Percentiles rank a stretch among this genome's conserved stretches.
phyloP scores from a whole-genome alignment of 2,329 filamentous ascomycete genomes.

The Amylocarpus encephaloides region DNA sequence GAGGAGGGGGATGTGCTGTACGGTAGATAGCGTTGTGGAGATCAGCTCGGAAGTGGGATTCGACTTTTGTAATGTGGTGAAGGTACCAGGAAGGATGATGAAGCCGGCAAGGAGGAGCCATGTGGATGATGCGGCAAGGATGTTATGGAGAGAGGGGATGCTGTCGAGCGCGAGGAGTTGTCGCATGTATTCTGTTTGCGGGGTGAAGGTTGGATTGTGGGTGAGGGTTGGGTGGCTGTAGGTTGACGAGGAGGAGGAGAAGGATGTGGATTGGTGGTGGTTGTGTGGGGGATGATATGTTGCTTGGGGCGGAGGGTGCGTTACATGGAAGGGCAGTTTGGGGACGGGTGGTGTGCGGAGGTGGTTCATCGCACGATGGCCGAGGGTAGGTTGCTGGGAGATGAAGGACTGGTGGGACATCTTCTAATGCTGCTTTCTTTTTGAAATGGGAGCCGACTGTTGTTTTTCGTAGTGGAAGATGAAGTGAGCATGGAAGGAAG shows the following conservation, averaged over 20 bases:
- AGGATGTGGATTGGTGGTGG: not conserved
- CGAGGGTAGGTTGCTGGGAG: not conserved
- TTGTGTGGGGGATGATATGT: not conserved
- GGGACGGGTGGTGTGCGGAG: conserved; percentile 4
- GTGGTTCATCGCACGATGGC: conserved; percentile 3
- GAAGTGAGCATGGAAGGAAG: not conserved
- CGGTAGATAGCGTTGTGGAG: conserved; percentile 7
- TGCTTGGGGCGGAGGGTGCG: not conserved
- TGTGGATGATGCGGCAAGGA: conserved; percentile 27
- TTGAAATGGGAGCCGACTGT: not conserved
- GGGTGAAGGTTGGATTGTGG: conserved; percentile 16
- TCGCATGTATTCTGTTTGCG: conserved; percentile 27
- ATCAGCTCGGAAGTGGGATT: not conserved
- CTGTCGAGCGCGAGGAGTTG: conserved; percentile 27
- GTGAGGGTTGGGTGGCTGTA: conserved; percentile 1
- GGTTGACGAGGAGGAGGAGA: conserved; percentile 3
- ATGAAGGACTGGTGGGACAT: not conserved
- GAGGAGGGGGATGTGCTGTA: conserved; percentile 24
- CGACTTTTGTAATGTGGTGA: conserved; percentile 18
- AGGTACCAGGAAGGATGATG: conserved; percentile 28
- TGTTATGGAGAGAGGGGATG: conserved; percentile 28
- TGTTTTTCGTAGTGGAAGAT: not conserved
- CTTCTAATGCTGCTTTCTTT: conserved; percentile 12
- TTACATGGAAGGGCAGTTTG: conserved; percentile 2
- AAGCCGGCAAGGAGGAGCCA: conserved; percentile 27